Evolutionary conservation across 495 filamentous ascomycete species (phyloP), one percentile per base, ranked within the genome.

Genomic region (Talaromyces proteolyticus): DNA sequence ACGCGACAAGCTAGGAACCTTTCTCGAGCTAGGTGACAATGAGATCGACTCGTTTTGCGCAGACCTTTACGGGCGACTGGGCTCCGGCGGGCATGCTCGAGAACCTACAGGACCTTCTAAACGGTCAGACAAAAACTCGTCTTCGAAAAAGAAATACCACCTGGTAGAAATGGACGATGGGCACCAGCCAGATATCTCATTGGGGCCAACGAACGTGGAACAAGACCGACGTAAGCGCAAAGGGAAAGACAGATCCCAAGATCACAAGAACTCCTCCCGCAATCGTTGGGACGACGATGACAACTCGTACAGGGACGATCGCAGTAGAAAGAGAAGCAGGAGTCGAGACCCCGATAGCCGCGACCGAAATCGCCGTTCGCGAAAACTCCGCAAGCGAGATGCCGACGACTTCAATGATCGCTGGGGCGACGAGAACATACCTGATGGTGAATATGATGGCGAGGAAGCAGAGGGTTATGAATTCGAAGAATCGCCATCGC

Each of bases 111-210:
- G 12, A 55, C 52, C 44, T 23, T 53, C 49, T 38, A 53, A 63
- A 25, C 44, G 26, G 25, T 57, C 58, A 49, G 57, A 52, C 4
- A 49, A 49, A 37, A 53, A 38, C 17, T 51, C 51, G 34, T 58
- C 61, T 1, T 49, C 61, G 42, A 76, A 68, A 58, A 93, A 90
- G 66, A 86, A 81, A 57, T 95, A 95, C 64, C 78, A 82, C 8
- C 75, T 95, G 19, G 72, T 95, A 36, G 85, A 89, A 10, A 94
- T 94, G 89, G 87, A 85, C 42, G 87, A 89, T 23, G 47, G 40
- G 7, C 12, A 40, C 7, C 3, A 64, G 8, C 41, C 60, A 0
- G 50, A 55, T 37, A 49, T 57, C 34, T 63, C 65, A 11, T 57
- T 81, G 36, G 77, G 73, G 3, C 77, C 82, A 0, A 59, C 65